These are phyloP conservation scores for Venturia pyrina DNA, from an alignment of 2,329 filamentous ascomycete species.

Conservation along the genomic window DNA sequence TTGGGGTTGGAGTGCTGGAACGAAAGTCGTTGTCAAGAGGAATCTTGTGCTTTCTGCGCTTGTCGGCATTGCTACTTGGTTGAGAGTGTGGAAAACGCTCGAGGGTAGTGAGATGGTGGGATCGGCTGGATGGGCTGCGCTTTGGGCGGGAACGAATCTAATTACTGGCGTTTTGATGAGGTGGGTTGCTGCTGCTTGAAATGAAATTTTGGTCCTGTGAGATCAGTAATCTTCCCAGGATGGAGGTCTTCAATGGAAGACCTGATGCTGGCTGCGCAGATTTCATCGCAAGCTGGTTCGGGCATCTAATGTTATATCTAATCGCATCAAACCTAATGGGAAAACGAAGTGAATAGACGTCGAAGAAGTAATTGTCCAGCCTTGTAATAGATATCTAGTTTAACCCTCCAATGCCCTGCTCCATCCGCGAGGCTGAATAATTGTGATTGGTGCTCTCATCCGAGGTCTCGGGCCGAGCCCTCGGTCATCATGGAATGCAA, in stretches of 20 bases:
- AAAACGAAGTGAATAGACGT: background rate
- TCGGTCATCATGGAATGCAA: no score
- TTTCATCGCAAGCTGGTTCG: background rate
- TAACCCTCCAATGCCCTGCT: background rate
- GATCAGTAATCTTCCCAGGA: background rate
- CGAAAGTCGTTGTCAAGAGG: constrained; percentile 47
- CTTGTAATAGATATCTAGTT: background rate
- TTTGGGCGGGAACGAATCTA: constrained; percentile 62
- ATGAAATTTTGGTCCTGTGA: background rate
- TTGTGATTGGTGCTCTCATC: background rate
- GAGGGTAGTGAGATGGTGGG: constrained; percentile 60
- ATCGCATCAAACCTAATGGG: background rate
- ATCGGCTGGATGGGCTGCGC: constrained; percentile 58
- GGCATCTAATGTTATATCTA: no score
- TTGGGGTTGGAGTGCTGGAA: constrained; percentile 55
- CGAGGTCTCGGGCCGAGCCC: constrained; percentile 1
- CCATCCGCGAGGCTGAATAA: background rate
- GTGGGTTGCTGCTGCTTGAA: constrained; percentile 32
- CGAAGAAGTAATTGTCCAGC: background rate
- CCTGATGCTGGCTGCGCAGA: no score
- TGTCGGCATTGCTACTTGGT: constrained; percentile 44
- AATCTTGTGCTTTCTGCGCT: constrained; percentile 39
- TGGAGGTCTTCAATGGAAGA: no score
- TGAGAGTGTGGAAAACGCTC: constrained; percentile 57
- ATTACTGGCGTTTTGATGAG: constrained; percentile 48